Evolutionary conservation across 768 basidiomycete genomes (phyloP).

Genomic region (Boletus rubescentipes): DNA sequence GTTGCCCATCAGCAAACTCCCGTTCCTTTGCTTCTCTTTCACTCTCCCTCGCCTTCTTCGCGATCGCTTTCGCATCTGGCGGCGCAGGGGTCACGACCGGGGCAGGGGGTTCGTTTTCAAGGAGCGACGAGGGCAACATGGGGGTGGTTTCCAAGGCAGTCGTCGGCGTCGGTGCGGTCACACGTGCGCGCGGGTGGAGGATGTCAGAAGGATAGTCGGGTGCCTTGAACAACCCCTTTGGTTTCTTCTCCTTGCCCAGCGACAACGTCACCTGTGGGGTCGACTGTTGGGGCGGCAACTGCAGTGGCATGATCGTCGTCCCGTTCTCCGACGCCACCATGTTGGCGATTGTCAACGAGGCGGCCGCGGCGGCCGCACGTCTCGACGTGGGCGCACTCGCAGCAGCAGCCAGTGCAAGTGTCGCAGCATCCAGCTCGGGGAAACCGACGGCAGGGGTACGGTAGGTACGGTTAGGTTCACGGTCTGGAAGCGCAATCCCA

Average conservation of each 20-base stretch:
- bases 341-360: constrained; percentile 81
- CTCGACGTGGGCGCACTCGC: constrained; percentile 68
- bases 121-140: constrained; percentile 50
- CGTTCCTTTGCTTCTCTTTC: constrained; percentile 83
- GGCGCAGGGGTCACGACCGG: constrained; percentile 31
- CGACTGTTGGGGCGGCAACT: constrained; percentile 42
- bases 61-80: constrained; percentile 49
- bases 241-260: constrained; percentile 61
- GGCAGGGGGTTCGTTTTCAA: constrained; percentile 59
- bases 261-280: constrained; percentile 35
- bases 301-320: constrained; percentile 47
- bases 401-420: constrained; percentile 62
- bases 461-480: constrained; percentile 89
- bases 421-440: constrained; percentile 74
- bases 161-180: constrained; percentile 59
- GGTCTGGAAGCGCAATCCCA: constrained; percentile 84
- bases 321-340: constrained; percentile 94
- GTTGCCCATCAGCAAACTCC: constrained; percentile 81
- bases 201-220: constrained; percentile 56
- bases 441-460: constrained; percentile 87
- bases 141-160: constrained; percentile 65
- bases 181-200: constrained; percentile 58
- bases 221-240: constrained; percentile 71
- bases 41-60: constrained; percentile 68
- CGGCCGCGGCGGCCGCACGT: constrained; percentile 84